Percentiles rank a stretch among this genome's conserved stretches.
These are phyloP conservation scores for Lichtheimia hyalospora DNA, from an alignment of 371 early-diverging fungal genomes.

Conservation along the genomic window DNA sequence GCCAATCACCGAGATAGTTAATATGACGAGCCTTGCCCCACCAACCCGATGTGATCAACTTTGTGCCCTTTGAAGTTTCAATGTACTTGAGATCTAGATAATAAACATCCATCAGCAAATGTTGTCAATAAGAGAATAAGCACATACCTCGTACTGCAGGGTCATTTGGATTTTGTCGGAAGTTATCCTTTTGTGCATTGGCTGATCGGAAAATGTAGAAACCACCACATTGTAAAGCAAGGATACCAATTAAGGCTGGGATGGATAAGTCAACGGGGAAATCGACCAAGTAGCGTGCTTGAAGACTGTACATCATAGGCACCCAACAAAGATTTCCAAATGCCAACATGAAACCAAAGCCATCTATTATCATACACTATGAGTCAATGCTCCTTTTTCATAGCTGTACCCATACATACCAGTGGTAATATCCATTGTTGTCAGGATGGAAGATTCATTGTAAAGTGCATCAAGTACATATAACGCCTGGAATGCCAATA, in stretches of 20 bases:
- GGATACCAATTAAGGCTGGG: constrained; percentile 39
- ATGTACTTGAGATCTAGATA: constrained; percentile 75
- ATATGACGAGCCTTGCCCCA: constrained; percentile 92
- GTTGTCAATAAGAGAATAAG: not conserved
- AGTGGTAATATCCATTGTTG: constrained; percentile 93
- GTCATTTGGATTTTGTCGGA: constrained; percentile 74
- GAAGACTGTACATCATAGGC: constrained; percentile 86
- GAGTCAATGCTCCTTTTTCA: not conserved
- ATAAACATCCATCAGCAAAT: not conserved
- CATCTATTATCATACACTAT: constrained; percentile 55
- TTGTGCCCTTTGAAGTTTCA: constrained; percentile 75
- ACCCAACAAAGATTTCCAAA: constrained; percentile 92
- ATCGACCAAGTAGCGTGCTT: constrained; percentile 83
- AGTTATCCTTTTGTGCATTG: constrained; percentile 86
- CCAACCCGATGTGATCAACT: constrained; percentile 87
- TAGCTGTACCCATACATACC: constrained; percentile 14
- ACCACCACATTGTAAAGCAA: constrained; percentile 63
- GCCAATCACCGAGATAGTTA: constrained; percentile 91
- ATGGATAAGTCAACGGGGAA: constrained; percentile 59
- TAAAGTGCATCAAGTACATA: constrained; percentile 87
- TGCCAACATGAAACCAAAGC: constrained; percentile 93
- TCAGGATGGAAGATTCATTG: constrained; percentile 78
- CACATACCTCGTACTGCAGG: constrained; percentile 59
- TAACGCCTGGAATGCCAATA: constrained; percentile 72
- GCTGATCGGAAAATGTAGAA: constrained; percentile 86